Percentiles rank a stretch among this genome's conserved stretches.
These are phyloP conservation scores for Amphibolis antarctica DNA, from an alignment of 106 monocot genomes.

Conservation along the genomic window DNA sequence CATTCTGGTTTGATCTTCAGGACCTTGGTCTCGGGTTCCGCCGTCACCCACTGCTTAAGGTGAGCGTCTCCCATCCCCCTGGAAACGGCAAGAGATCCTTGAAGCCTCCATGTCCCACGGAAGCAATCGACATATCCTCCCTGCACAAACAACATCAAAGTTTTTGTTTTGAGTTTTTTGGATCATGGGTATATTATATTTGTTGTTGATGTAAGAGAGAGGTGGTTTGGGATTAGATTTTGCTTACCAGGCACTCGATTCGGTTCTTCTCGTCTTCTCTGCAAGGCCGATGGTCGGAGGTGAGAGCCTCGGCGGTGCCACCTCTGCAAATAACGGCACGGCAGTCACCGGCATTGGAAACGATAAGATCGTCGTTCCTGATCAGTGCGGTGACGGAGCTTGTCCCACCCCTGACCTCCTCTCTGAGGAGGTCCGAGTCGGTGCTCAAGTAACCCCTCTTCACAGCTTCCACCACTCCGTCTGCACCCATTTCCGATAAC, in stretches of 20 bases:
- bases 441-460: slow-evolving; percentile 53
- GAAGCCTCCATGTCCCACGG: slow-evolving; percentile 67
- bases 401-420: slow-evolving; percentile 41
- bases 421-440: slow-evolving; percentile 51
- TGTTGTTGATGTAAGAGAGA: too few relatives aligned
- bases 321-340: slow-evolving; percentile 66
- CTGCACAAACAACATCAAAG: not conserved
- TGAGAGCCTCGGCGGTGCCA: slow-evolving; percentile 64
- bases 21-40: slow-evolving; percentile 62
- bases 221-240: too few relatives aligned
- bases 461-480: slow-evolving; percentile 38
- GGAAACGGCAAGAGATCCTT: slow-evolving; percentile 81
- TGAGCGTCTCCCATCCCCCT: slow-evolving; percentile 79
- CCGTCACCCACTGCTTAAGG: slow-evolving; percentile 75
- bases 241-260: slow-evolving; percentile 75
- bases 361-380: slow-evolving; percentile 47
- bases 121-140: slow-evolving; percentile 58
- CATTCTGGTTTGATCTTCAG: slow-evolving; percentile 37
- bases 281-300: slow-evolving; percentile 67
- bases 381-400: slow-evolving; percentile 52
- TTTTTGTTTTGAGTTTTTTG: too few relatives aligned
- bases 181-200: too few relatives aligned
- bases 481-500: slow-evolving; percentile 9
- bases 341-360: slow-evolving; percentile 91
- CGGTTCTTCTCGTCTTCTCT: slow-evolving; percentile 68